phyloP scores from a whole-genome alignment of 2,329 filamentous ascomycete genomes.

The Hymenoscyphus occultus region DNA sequence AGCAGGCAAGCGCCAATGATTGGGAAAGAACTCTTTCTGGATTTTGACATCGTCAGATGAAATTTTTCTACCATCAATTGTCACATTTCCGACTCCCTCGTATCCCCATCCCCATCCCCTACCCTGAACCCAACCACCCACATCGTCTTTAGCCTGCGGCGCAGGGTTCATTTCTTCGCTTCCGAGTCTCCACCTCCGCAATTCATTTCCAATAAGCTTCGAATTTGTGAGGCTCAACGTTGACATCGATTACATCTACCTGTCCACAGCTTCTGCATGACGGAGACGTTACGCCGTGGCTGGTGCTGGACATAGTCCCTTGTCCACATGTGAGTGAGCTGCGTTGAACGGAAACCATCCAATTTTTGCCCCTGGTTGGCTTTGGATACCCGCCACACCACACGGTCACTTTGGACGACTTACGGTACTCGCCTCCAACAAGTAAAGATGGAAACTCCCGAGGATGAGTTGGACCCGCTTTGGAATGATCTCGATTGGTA shows the following conservation, averaged over 20 bases:
- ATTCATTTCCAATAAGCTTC: background rate
- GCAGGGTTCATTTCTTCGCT: background rate
- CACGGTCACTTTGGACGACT: background rate
- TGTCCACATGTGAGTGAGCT: conserved; percentile 9
- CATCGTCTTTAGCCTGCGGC: background rate
- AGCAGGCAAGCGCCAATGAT: background rate
- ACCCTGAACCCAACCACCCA: background rate
- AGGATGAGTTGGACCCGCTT: conserved; percentile 35
- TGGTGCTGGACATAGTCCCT: conserved; percentile 19
- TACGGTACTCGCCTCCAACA: background rate
- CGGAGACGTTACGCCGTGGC: conserved; percentile 20
- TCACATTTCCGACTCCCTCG: background rate
- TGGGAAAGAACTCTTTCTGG: background rate
- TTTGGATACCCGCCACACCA: background rate
- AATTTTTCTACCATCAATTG: background rate
- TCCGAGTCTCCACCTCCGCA: background rate
- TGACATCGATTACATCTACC: background rate
- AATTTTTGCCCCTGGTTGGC: background rate
- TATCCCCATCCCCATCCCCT: background rate
- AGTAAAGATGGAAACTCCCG: conserved; percentile 54
- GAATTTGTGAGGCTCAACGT: conserved; percentile 6
- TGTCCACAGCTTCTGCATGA: conserved; percentile 8
- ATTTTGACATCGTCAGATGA: background rate
- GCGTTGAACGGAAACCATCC: conserved; percentile 6
- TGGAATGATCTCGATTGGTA: conserved; percentile 36